phyloP scores from a whole-genome alignment of 2,329 filamentous ascomycete species.

The Parasarocladium wereldwijsianum region DNA sequence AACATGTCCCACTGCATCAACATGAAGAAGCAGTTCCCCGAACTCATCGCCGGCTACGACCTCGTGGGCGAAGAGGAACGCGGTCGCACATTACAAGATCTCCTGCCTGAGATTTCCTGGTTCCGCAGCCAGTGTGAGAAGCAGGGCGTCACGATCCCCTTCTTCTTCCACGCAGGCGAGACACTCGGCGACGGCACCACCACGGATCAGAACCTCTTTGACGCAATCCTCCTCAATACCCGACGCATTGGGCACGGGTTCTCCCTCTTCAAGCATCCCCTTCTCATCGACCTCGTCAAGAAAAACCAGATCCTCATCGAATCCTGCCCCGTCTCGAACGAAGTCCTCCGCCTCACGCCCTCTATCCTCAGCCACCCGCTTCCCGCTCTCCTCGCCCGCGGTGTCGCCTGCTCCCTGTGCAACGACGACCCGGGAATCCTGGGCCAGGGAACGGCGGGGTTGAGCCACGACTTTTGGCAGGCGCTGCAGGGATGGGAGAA shows the following conservation, averaged over 20 bases:
- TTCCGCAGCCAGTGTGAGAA: constrained; percentile 75
- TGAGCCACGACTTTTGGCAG: constrained; percentile 93
- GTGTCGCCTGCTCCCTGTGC: constrained; percentile 69
- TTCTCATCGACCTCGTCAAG: constrained; percentile 78
- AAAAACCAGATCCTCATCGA: constrained; percentile 81
- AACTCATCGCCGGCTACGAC: constrained; percentile 77
- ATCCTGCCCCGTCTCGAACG: constrained; percentile 82
- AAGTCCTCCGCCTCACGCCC: constrained; percentile 65
- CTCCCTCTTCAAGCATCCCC: constrained; percentile 79
- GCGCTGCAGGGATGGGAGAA: constrained; percentile 85
- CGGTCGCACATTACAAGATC: constrained; percentile 59
- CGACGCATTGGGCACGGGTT: constrained; percentile 82
- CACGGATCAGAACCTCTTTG: constrained; percentile 73
- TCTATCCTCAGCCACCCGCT: constrained; percentile 68
- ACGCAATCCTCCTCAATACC: constrained; percentile 75
- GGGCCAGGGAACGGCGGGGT: constrained; percentile 65
- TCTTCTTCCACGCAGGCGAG: constrained; percentile 93
- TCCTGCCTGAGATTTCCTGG: constrained; percentile 82
- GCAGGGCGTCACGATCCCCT: constrained; percentile 69
- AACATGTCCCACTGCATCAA: constrained; percentile 80
- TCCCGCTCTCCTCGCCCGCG: constrained; percentile 70
- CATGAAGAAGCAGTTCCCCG: constrained; percentile 64
- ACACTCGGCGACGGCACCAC: constrained; percentile 60
- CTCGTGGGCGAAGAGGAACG: constrained; percentile 77
- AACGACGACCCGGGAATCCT: constrained; percentile 88